Evolutionary conservation across 306 rosid species (phyloP).

Genomic region (Quercus engelmannii): DNA sequence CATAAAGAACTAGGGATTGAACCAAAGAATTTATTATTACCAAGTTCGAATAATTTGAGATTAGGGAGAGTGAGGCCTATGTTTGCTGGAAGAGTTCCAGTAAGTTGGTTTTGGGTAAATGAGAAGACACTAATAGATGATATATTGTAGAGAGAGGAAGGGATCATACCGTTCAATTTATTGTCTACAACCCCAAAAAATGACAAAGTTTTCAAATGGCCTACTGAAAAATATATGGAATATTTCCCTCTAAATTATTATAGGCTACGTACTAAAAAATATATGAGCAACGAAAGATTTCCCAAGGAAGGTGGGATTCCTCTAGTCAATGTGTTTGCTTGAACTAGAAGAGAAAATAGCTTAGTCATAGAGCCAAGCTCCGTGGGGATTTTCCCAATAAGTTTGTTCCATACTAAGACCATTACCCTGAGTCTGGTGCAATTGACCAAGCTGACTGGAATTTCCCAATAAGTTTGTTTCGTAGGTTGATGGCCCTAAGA

Average conservation of each 20-base stretch:
- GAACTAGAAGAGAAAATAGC: not conserved
- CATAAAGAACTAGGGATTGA: no score
- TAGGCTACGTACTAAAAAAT: rapidly evolving
- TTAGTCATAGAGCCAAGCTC: conserved; percentile 1
- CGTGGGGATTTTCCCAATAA: conserved; percentile 3
- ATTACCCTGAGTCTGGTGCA: not conserved
- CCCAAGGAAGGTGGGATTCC: conserved; percentile 7
- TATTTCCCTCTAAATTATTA: conserved; percentile 12
- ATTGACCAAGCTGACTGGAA: not conserved
- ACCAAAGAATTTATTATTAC: no score
- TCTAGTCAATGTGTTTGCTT: not conserved
- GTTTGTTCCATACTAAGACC: not conserved
- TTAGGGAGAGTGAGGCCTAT: not conserved
- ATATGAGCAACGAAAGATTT: not conserved
- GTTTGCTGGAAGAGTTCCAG: not conserved
- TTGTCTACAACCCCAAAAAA: not conserved
- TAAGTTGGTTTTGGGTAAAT: not conserved
- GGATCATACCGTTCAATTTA: conserved; percentile 10
- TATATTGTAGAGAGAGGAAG: conserved; percentile 26
- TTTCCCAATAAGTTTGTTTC: not conserved
- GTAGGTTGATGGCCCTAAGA: no score
- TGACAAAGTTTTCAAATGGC: not conserved
- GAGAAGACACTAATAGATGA: not conserved
- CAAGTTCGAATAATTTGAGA: no score
- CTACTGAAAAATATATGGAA: conserved; percentile 17